A percentile compares a stretch with the other conserved stretches of the same genome.
These are phyloP conservation scores for Gentiana macrophylla DNA, from an alignment of 257 asterid species.

Conservation along the genomic window DNA sequence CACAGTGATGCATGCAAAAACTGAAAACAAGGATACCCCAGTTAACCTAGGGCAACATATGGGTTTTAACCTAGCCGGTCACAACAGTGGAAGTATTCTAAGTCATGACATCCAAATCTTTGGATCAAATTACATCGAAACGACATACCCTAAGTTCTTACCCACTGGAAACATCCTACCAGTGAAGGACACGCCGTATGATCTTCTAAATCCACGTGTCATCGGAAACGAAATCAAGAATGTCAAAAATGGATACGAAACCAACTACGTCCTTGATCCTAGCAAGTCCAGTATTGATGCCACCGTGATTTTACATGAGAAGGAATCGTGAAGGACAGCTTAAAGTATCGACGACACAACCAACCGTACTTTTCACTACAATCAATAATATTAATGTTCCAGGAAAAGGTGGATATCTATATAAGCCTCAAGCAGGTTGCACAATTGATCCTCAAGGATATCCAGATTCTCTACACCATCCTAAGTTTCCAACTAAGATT, in stretches of 20 bases:
- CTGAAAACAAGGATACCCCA: conserved; percentile 21
- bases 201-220: conserved; percentile 9
- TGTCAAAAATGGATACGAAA: conserved; percentile 12
- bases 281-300: neutral
- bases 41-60: conserved; percentile 21
- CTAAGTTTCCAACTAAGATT: conserved; percentile 5
- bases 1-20: conserved; percentile 13
- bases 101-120: conserved; percentile 18
- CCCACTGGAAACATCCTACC: conserved; percentile 12
- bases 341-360: conserved; percentile 10
- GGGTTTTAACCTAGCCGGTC: conserved; percentile 21
- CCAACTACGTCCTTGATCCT: conserved; percentile 15
- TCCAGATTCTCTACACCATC: conserved; percentile 4
- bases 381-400: neutral
- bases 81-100: conserved; percentile 14
- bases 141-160: neutral
- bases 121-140: conserved; percentile 9
- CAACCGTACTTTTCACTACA: conserved; percentile 1
- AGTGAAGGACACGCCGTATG: conserved; percentile 13
- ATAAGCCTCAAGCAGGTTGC: neutral
- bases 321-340: conserved; percentile 12
- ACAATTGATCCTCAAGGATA: conserved; percentile 10
- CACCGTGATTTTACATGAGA: conserved; percentile 6
- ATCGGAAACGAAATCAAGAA: conserved; percentile 9
- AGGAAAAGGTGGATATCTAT: conserved; percentile 4